phyloP scores from a whole-genome alignment of 225 moss, liverwort and hornwort genomes.

The Pleurozium schreberi region DNA sequence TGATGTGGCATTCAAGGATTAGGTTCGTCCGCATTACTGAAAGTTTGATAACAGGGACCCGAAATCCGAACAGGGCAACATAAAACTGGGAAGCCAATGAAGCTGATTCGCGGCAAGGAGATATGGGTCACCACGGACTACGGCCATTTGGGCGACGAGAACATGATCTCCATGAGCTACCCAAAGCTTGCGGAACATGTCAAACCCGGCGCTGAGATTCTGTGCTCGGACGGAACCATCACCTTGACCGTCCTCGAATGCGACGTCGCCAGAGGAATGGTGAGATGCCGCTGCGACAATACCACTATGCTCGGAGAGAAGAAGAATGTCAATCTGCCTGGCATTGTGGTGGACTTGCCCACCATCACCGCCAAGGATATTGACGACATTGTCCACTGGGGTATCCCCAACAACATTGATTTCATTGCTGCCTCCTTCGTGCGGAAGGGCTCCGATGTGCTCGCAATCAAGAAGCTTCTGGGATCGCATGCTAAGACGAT shows the following conservation, averaged over 20 bases:
- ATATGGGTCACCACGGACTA: slow-evolving; percentile 71
- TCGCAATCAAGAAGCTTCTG: slow-evolving; percentile 46
- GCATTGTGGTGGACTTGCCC: slow-evolving; percentile 87
- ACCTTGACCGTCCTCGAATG: slow-evolving; percentile 64
- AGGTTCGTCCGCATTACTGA: not conserved
- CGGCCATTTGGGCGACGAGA: slow-evolving; percentile 55
- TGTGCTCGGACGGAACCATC: slow-evolving; percentile 84
- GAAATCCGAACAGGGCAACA: slow-evolving; percentile 87
- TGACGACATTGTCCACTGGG: slow-evolving; percentile 79
- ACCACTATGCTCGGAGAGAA: slow-evolving; percentile 78
- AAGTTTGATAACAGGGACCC: slow-evolving; percentile 40
- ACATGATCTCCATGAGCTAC: slow-evolving; percentile 68
- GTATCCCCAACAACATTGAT: slow-evolving; percentile 77
- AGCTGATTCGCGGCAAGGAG: slow-evolving; percentile 61
- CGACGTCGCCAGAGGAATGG: slow-evolving; percentile 50
- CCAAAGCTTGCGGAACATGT: slow-evolving; percentile 68
- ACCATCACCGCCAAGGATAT: slow-evolving; percentile 79
- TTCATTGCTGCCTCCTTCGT: slow-evolving; percentile 96
- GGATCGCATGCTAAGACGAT: slow-evolving; percentile 61
- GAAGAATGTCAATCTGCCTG: slow-evolving; percentile 87
- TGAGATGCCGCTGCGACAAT: slow-evolving; percentile 67
- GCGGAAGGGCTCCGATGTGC: slow-evolving; percentile 63
- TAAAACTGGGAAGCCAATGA: slow-evolving; percentile 70
- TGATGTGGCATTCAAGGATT: not conserved
- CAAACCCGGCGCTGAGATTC: slow-evolving; percentile 57